These are phyloP conservation scores for Pythium phragmitis DNA, from an alignment of 352 stramenopile genomes.

Conservation along the genomic window DNA sequence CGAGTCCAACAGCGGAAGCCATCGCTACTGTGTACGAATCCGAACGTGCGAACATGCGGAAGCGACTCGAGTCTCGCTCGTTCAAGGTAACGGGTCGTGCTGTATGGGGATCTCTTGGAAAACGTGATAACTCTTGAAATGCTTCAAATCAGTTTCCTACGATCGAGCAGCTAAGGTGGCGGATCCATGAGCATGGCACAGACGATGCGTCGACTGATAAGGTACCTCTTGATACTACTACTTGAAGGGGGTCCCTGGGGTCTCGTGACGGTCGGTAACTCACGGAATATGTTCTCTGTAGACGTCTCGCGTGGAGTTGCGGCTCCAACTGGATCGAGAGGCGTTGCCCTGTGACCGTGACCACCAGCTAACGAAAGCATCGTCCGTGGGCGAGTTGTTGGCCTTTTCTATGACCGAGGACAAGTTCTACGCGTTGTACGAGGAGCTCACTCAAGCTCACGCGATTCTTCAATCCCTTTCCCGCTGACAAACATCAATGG, in stretches of 20 bases:
- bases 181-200: not conserved
- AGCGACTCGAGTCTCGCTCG: constrained; percentile 31
- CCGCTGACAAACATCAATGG: constrained; percentile 2
- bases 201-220: not conserved
- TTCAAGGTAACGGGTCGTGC: constrained; percentile 35
- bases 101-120: not conserved
- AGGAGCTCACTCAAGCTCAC: constrained; percentile 21
- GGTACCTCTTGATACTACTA: constrained; percentile 1
- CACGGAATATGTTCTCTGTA: not conserved
- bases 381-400: not conserved
- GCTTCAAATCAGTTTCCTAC: constrained; percentile 14
- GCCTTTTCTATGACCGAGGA: constrained; percentile 19
- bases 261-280: not conserved
- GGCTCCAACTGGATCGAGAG: constrained; percentile 15
- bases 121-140: not conserved
- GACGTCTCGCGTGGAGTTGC: constrained; percentile 16
- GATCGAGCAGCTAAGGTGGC: constrained; percentile 22
- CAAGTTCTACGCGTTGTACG: constrained; percentile 26
- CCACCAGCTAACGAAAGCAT: not conserved
- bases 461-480: constrained; percentile 17
- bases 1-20: constrained; percentile 4
- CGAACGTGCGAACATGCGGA: constrained; percentile 29
- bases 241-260: not conserved
- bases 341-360: not conserved
- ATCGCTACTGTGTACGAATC: constrained; percentile 38